These are phyloP conservation scores for Aspergillus cejpii DNA, from an alignment of 2,329 filamentous ascomycete species.

Conservation along the genomic window DNA sequence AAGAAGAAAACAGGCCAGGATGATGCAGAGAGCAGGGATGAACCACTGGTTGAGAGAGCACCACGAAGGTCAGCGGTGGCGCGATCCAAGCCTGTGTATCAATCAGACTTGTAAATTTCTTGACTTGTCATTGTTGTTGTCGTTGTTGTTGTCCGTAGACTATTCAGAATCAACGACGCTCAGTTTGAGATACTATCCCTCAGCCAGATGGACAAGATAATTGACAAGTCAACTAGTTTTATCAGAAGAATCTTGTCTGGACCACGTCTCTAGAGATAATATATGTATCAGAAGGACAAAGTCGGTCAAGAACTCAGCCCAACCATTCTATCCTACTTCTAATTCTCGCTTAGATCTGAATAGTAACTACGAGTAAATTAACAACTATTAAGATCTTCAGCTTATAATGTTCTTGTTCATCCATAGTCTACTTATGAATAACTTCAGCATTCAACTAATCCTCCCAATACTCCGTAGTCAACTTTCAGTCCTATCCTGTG, in stretches of 20 bases:
- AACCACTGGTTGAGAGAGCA: slow-evolving; percentile 18
- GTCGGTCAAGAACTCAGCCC: slow-evolving; percentile 7
- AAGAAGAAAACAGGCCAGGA: slow-evolving; percentile 18
- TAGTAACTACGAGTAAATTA: too few species aligned
- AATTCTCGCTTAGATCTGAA: too few species aligned
- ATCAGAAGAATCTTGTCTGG: neutral
- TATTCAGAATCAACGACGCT: too few species aligned
- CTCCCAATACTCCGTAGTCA: too few species aligned
- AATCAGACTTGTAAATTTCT: slow-evolving; percentile 1
- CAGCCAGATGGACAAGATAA: neutral
- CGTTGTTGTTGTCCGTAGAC: neutral
- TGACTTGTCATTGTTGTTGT: neutral
- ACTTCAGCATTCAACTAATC: too few species aligned
- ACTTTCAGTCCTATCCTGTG: too few species aligned
- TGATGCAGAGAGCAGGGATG: slow-evolving; percentile 16
- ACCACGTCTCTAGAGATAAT: neutral
- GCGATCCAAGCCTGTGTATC: slow-evolving; percentile 10
- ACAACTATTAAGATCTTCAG: too few species aligned
- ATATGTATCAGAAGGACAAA: slow-evolving; percentile 6
- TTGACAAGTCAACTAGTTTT: neutral
- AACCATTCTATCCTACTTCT: too few species aligned
- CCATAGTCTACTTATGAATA: too few species aligned
- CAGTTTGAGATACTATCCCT: too few species aligned
- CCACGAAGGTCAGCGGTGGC: slow-evolving; percentile 20
- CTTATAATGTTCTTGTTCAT: too few species aligned